Base-by-base conservation (phyloP, 1,284 basidiomycete genomes). In the Coniferiporia sulphurascens region DNA sequence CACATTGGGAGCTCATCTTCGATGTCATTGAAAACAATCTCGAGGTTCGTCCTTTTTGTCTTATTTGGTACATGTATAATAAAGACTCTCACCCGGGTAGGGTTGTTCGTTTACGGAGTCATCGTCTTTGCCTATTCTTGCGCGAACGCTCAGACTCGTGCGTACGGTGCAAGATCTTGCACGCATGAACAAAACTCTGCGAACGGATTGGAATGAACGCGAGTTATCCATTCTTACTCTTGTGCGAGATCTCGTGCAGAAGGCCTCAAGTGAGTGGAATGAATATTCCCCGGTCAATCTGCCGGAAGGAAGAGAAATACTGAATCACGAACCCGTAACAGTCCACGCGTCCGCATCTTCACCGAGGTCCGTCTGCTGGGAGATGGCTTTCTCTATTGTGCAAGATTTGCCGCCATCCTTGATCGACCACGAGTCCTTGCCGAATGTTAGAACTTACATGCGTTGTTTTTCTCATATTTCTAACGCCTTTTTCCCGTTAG, bases 1-100 rank as follows among this genome's bases (percentile, higher is more conserved):
- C 81, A 0, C 97, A 98, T 71, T 96, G 96, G 92, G 91, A 94
- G 55, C 82, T 95, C 50, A 86, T 97, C 15, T 95, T 94, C 69
- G 95, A 98, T 70, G 73, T 98, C 5, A 72, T 97, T 19, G 93
- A 97, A 71, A 89, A 82, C 56, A 94, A 93, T 64, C 76, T 98
- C 0, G 93, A 96, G 79, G 91, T 93, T 59, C 21, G 44, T 45
- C 46, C 61, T 27, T 59, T 36, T 49, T 27, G 15, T 19, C 13
- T 55, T 27, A 9, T 43, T 21, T 55, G 6, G 34, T 41, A 38
- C 19, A n/a, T 27, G 8, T 35, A 38, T 13, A 57, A 35, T 15
- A 32, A 48, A 52, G 22, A 44, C 48, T 62, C 17, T 60, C 45
- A 3, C 3, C 12, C 12, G 46, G 55, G 12, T 63, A 93, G 87